These are phyloP conservation scores for Botryosphaeria agaves DNA, from an alignment of 2,329 filamentous ascomycete species.

Conservation along the genomic window DNA sequence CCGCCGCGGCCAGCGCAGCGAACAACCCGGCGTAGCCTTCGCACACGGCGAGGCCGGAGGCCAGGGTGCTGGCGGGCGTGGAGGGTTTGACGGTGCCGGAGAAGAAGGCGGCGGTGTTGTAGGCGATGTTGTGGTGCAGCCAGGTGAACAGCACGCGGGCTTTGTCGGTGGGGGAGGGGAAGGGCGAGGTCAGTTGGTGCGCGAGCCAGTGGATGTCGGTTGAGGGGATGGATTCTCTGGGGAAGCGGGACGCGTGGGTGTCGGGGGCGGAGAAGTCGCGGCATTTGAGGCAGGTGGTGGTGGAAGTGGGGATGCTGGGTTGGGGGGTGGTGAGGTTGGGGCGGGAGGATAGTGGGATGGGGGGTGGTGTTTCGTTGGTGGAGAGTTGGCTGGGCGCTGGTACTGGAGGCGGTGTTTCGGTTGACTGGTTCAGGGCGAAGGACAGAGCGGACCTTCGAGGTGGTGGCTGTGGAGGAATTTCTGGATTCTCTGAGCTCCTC, in stretches of 20 bases:
- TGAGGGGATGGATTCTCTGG: conserved; percentile 53
- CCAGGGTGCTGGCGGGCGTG: conserved; percentile 56
- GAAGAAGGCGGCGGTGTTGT: conserved; percentile 70
- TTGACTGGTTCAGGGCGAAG: conserved; percentile 24
- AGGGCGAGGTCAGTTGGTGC: conserved; percentile 58
- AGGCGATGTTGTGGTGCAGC: conserved; percentile 85
- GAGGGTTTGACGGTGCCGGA: conserved; percentile 47
- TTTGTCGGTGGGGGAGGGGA: conserved; percentile 73
- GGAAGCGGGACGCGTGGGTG: conserved; percentile 58
- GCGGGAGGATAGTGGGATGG: conserved; percentile 35
- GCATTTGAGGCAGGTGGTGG: conserved; percentile 50
- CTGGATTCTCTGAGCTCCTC: conserved; percentile 6
- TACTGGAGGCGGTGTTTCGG: conserved; percentile 8
- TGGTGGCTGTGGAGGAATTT: conserved; percentile 7
- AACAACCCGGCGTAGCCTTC: conserved; percentile 81
- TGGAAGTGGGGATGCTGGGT: conserved; percentile 29
- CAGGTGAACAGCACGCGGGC: conserved; percentile 86
- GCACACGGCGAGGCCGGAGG: conserved; percentile 70
- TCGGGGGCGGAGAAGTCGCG: conserved; percentile 79
- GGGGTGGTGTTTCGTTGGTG: conserved; percentile 22
- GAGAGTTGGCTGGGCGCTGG: conserved; percentile 7
- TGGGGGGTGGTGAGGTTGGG: conserved; percentile 41
- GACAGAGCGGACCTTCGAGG: conserved; percentile 28
- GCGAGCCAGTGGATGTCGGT: conserved; percentile 56
- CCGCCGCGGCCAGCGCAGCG: conserved; percentile 56